Percentiles rank a stretch among this genome's conserved stretches.
phyloP scores from a whole-genome alignment of 371 early-diverging fungal genomes.

The Mucor racemosus region DNA sequence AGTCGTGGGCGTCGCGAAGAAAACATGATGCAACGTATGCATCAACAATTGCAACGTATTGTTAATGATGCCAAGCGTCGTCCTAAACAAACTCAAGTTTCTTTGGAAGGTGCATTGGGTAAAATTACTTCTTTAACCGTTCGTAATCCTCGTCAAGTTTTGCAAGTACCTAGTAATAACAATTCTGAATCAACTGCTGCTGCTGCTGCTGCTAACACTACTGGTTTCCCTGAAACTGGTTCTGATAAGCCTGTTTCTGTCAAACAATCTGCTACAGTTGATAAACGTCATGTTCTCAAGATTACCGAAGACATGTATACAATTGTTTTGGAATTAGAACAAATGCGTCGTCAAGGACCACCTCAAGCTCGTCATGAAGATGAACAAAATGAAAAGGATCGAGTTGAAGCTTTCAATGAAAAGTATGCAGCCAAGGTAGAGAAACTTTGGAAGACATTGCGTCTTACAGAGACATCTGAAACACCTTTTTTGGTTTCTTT shows the following conservation, averaged over 20 bases:
- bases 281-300: conserved; percentile 68
- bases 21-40: conserved; percentile 77
- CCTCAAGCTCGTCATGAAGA: conserved; percentile 28
- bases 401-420: conserved; percentile 37
- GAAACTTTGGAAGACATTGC: conserved; percentile 68
- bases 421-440: conserved; percentile 57
- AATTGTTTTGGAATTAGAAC: conserved; percentile 79
- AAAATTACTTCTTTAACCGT: conserved; percentile 89
- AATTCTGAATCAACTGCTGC: neutral
- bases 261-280: conserved; percentile 16
- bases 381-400: conserved; percentile 56
- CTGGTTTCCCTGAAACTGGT: neutral
- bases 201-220: neutral
- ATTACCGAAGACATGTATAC: conserved; percentile 82
- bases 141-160: conserved; percentile 85
- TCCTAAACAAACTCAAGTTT: conserved; percentile 82
- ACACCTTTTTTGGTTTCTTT: conserved; percentile 56
- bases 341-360: conserved; percentile 73
- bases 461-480: conserved; percentile 14
- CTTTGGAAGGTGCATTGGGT: conserved; percentile 94
- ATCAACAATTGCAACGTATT: conserved; percentile 91
- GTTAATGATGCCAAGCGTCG: conserved; percentile 89
- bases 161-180: conserved; percentile 58
- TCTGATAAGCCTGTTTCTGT: neutral
- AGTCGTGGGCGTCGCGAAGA: conserved; percentile 54